Conservation (phyloP, 129 eudicot species). For the Saussurea involucrata region DNA sequence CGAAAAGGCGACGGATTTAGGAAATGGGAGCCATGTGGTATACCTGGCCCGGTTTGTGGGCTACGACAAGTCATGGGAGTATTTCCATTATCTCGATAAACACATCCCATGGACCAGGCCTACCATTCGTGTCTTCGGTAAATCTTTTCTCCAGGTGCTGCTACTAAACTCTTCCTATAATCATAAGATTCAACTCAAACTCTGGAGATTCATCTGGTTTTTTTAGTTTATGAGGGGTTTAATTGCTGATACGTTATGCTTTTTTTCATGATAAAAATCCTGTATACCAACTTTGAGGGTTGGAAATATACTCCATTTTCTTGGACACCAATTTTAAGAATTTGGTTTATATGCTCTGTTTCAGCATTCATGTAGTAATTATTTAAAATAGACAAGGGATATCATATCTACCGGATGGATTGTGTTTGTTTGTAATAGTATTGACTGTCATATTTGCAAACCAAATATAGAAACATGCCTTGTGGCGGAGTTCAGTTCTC, state of each 20-base stretch:
- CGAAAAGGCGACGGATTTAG: conserved; percentile 42
- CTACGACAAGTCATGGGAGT: conserved; percentile 48
- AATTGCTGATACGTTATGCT: too few species aligned
- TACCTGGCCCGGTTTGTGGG: conserved; percentile 42
- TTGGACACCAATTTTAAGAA: background rate
- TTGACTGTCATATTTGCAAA: background rate
- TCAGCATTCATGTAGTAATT: background rate
- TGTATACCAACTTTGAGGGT: too few species aligned
- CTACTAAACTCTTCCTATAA: too few species aligned
- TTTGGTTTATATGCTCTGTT: background rate
- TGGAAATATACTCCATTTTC: too few species aligned
- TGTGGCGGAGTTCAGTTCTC: background rate
- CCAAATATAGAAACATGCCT: background rate
- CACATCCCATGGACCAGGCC: conserved; percentile 95
- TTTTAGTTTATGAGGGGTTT: too few species aligned
- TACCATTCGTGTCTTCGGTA: conserved; percentile 78
- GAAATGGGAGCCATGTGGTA: conserved; percentile 54
- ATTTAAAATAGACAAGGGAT: background rate
- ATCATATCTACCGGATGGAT: background rate
- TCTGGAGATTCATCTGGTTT: too few species aligned
- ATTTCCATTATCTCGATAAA: conserved; percentile 54
- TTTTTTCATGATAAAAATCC: too few species aligned
- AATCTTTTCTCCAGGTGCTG: conserved; percentile 56
- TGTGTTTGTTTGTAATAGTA: background rate
- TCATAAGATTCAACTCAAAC: too few species aligned